Evolutionary conservation across 2,329 filamentous ascomycete genomes (phyloP).

Genomic region (Aureobasidium namibiae): DNA sequence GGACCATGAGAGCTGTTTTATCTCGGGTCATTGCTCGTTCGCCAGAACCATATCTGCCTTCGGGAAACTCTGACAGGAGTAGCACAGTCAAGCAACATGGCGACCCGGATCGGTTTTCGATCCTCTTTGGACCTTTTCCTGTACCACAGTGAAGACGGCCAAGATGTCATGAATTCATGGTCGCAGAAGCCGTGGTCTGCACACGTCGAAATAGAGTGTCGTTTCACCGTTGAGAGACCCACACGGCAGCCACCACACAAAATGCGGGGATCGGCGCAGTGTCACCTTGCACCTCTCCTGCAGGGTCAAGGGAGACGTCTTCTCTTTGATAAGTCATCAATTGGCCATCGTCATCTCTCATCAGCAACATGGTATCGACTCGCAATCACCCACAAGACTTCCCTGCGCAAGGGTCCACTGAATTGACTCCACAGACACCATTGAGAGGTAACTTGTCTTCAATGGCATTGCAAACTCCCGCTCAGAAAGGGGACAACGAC

Average conservation of each 20-base stretch:
- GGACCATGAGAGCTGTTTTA: too few relatives aligned
- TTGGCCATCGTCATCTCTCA: not conserved
- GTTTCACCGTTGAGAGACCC: not conserved
- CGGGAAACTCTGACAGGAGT: not conserved
- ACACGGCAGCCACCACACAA: not conserved
- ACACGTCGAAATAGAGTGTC: not conserved
- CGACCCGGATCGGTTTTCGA: not conserved
- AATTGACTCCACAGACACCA: slow-evolving; percentile 18
- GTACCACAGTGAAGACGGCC: not conserved
- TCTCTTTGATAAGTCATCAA: not conserved
- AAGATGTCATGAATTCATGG: not conserved
- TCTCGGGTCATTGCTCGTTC: not conserved
- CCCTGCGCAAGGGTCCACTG: slow-evolving; percentile 35
- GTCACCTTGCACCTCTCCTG: not conserved
- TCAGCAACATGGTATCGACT: slow-evolving; percentile 45
- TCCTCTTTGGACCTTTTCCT: not conserved
- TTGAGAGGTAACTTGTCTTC: slow-evolving; percentile 7
- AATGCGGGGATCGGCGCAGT: not conserved
- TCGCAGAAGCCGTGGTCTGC: not conserved
- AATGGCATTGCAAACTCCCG: not conserved
- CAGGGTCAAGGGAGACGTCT: not conserved
- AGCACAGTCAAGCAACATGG: not conserved
- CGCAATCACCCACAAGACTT: slow-evolving; percentile 47
- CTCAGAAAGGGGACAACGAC: not conserved
- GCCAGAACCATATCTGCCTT: not conserved